Percentiles rank a stretch among this genome's conserved stretches.
Conservation (phyloP, 495 filamentous ascomycete genomes). For the Aspergillus mulundensis region DNA sequence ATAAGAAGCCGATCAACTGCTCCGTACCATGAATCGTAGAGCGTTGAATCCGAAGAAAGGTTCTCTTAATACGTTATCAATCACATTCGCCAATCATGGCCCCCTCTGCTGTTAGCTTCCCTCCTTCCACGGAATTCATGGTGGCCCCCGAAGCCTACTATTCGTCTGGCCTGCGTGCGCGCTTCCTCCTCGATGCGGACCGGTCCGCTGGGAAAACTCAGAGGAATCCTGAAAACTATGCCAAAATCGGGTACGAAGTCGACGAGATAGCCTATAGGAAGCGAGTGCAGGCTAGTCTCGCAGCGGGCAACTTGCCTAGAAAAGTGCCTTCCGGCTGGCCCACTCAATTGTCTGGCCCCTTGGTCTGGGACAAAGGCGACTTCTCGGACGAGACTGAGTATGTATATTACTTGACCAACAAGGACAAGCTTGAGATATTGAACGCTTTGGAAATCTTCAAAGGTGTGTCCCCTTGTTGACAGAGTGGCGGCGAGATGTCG, state of each 20-base stretch:
- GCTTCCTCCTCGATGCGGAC: constrained; percentile 13
- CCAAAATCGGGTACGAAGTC: constrained; percentile 14
- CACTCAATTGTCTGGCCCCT: constrained; percentile 11
- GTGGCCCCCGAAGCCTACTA: constrained; percentile 12
- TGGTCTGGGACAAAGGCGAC: constrained; percentile 7
- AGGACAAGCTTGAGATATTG: constrained; percentile 13
- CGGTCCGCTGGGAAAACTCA: constrained; percentile 6
- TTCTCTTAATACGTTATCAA: constrained; percentile 4
- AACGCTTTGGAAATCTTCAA: constrained; percentile 9
- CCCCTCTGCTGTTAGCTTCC: constrained; percentile 5
- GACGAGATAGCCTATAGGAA: constrained; percentile 15
- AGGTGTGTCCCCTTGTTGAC: constrained; percentile 2
- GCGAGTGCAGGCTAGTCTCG: constrained; percentile 11
- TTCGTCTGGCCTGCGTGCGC: constrained; percentile 13
- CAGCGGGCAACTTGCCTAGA: constrained; percentile 6
- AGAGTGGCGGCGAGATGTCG: neutral
- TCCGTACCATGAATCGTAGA: neutral
- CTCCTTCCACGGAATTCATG: neutral
- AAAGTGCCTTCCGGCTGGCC: constrained; percentile 13
- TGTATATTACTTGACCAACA: constrained; percentile 13
- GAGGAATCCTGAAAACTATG: constrained; percentile 2
- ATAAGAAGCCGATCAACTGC: constrained; percentile 10
- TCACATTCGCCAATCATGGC: constrained; percentile 7
- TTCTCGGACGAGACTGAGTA: constrained; percentile 12
- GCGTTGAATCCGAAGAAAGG: neutral